Evolutionary conservation across 129 eudicot species (phyloP), one percentile per base, ranked within the genome.

Genomic region (Erigeron canadensis): DNA sequence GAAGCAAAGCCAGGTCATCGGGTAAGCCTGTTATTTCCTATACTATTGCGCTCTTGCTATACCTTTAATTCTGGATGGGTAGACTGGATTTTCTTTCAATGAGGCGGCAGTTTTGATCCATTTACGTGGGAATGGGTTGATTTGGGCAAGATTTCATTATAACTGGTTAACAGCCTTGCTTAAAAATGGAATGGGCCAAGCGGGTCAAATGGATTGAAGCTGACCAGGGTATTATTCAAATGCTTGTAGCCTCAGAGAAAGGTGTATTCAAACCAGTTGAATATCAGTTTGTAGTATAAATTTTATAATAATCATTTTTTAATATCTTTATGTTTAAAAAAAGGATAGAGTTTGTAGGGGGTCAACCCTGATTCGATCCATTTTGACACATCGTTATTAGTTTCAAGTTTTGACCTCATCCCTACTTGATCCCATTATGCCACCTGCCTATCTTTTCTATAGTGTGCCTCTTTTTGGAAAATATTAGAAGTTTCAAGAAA

Each of bases 1-100:
- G 59, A 69, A 73, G 83, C 78, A 53, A 85, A 76, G 77, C 74
- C 67, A 42, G 67, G 75, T 67, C 65, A 63, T 8, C 74, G 75
- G 84, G 95, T 88, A 53, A 55, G 85, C 13, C 45, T 34, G 10
- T 22, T 47, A 17, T 22, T 45, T 45, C 18, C 28, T 67, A 50
- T 57, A 13, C 37, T 9, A 37, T 28, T 28, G 1, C 34, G 34
- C 2, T 28, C 34, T 28, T 28, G 34, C 34, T 28, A 28, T 28
- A 28, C 34, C 34, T 0, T 1, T 28, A 28, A 0, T 28, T 28
- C 34, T 28, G 34, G 34, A 28, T 1, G 34, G 34, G 34, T 28
- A 28, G 34, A 28, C 34, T 28, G 34, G 34, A 28, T 44, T 44
- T 1, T 44, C 6, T 1, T 44, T 6, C 8, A 44, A 2, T 6